Evolutionary conservation across 1,139 yeast species (phyloP), one percentile per base, ranked within the genome.

Genomic region (Geotrichum reessii): DNA sequence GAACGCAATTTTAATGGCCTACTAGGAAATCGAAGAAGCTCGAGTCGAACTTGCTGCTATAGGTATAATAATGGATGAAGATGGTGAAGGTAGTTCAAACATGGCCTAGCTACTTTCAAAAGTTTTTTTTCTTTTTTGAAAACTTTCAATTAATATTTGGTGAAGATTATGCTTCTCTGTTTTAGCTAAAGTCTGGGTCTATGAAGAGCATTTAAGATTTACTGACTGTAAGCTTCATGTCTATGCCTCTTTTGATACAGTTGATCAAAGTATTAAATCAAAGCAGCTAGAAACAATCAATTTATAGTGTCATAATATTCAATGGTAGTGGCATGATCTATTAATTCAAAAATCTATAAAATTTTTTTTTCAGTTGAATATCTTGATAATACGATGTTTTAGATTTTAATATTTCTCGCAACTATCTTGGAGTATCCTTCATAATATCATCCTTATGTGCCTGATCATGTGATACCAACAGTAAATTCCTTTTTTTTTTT

Each of bases 11-110:
- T 49, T 47, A 12, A 44, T 37, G 49, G 17, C 47, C 17, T 9
- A 17, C 58, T 59, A 71, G 61, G 87, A 86, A 73, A 84, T 86
- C 64, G 82, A 78, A 50, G 86, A 83, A 69, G 92, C 92, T 62
- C 84, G 82, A 75, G 74, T 69, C 3, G 86, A 82, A 64, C 78
- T 85, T 69, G 78, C 78, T 65, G 65, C 76, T 59, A 80, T 84
- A 69, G 87, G 87, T 24, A 78, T 85, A 61, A 78, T 76, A 57
- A 76, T 82, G 64, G 84, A 80, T 58, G 76, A 70, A 68, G 9
- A 37, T 14, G 44, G 44, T n/a, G 44, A 37, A 37, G 44, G 21
- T n/a, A n/a, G 44, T 17, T 37, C 44, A 37, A 19, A 37, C 3
- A n/a, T 37, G 44, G 44, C 17, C 9, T 37, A 37, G 44, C 21